Evolutionary conservation across 768 basidiomycete genomes (phyloP), one percentile per base, ranked within the genome.

Genomic region (Suillus alpinus): DNA sequence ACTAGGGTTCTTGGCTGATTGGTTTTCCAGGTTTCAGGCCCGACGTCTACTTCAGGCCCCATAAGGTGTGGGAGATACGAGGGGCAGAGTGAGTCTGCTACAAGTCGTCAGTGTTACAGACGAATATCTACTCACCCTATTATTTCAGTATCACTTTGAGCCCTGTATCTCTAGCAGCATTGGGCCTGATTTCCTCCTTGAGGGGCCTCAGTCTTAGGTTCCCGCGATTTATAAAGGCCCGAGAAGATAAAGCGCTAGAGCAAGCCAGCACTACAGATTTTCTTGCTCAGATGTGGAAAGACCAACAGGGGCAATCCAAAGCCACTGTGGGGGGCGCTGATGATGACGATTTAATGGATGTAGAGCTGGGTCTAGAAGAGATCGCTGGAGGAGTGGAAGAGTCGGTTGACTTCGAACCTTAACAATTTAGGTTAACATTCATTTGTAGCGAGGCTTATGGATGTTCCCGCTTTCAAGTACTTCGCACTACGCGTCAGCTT

Each of bases 11-110:
- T 47, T 57, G 44, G 46, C 43, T 62, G 37, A 55, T 36, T 37
- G 16, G 36, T 51, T 64, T n/a, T 59, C 41, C 49, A 89, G 88
- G 85, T 2, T 83, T 86, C 62, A 80, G 66, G 57, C 88, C 89
- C 3, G 79, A 86, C 59, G 81, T 89, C 40, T 91, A 86, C 70
- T 89, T 91, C 69, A 81, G 79, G 64, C 89, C 90, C 20, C 76
- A 76, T 59, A 86, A 91, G 69, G 91, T 94, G 16, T 97, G 95
- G 95, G 94, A 97, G 76, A 90, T 96, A 60, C 83, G 85, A 31
- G 87, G 88, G 41, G 88, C 89, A 61, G 86, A 90, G 88, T 85
- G 64, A 71, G 79, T 70, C 56, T 55, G 10, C 23, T 55, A 12
- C 23, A 37, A 16, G 20, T 10, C 32, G 53, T 61, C 40, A 59